Evolutionary conservation across 1,139 yeast species (phyloP).

Genomic region (Zygoascus meyerae): DNA sequence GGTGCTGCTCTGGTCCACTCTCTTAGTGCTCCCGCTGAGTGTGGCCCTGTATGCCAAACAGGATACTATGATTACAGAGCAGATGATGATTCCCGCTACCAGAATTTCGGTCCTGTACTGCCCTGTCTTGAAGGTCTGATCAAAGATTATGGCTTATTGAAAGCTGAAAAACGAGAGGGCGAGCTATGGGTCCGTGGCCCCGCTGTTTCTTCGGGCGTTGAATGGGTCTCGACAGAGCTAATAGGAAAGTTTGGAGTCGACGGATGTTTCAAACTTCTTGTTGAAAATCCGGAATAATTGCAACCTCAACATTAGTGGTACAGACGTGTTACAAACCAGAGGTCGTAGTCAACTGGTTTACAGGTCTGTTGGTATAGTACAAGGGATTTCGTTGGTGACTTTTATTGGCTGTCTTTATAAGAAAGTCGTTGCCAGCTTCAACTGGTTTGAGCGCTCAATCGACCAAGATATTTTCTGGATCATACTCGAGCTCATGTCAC

Average conservation of each 20-base stretch:
- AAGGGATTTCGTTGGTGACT: too few species aligned
- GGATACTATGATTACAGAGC: constrained; percentile 34
- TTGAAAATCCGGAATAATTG: not conserved
- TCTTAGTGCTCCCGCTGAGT: constrained; percentile 27
- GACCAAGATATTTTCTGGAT: too few species aligned
- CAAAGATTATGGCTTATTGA: constrained; percentile 18
- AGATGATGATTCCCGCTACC: constrained; percentile 15
- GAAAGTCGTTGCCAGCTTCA: too few species aligned
- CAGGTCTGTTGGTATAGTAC: too few species aligned
- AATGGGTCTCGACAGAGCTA: constrained; percentile 28
- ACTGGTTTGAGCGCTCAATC: too few species aligned
- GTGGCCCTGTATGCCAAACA: constrained; percentile 36
- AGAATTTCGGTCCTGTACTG: constrained; percentile 33
- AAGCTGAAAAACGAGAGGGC: constrained; percentile 23
- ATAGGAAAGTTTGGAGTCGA: constrained; percentile 28
- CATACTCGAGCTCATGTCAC: too few species aligned
- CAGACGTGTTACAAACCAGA: not conserved
- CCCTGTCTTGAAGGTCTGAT: constrained; percentile 31
- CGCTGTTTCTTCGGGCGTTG: constrained; percentile 19
- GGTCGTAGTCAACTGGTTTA: too few species aligned
- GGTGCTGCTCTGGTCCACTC: constrained; percentile 35
- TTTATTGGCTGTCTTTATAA: too few species aligned
- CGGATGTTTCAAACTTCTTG: constrained; percentile 36
- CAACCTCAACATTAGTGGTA: not conserved
- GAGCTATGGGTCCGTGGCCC: constrained; percentile 27